Conservation (phyloP, 2,329 filamentous ascomycete genomes). For the Verticillium albo-atrum region DNA sequence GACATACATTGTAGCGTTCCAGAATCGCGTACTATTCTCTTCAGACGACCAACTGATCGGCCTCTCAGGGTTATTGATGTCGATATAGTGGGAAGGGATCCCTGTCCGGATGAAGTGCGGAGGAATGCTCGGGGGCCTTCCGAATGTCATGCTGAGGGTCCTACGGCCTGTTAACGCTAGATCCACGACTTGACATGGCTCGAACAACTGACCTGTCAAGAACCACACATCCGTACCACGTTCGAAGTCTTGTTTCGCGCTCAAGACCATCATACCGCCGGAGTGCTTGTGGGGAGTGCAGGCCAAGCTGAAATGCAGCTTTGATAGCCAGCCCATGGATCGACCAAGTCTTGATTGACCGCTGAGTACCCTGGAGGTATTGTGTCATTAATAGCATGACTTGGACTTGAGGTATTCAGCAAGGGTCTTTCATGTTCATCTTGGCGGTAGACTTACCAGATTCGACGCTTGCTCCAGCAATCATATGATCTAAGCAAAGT, state of each 20-base stretch:
- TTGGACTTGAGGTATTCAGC: slow-evolving; percentile 30
- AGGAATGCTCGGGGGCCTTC: slow-evolving; percentile 40
- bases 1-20: slow-evolving; percentile 26
- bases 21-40: slow-evolving; percentile 19
- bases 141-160: slow-evolving; percentile 47
- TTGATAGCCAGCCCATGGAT: slow-evolving; percentile 48
- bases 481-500: slow-evolving; percentile 36
- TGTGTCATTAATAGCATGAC: slow-evolving; percentile 43
- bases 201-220: slow-evolving; percentile 32
- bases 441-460: slow-evolving; percentile 21
- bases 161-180: slow-evolving; percentile 14
- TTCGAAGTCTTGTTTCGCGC: slow-evolving; percentile 40
- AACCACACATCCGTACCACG: slow-evolving; percentile 45
- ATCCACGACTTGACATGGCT: background rate
- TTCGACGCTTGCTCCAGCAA: slow-evolving; percentile 38
- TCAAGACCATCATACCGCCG: slow-evolving; percentile 32
- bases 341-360: slow-evolving; percentile 48
- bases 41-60: background rate
- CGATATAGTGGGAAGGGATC: slow-evolving; percentile 22
- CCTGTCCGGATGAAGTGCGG: slow-evolving; percentile 33
- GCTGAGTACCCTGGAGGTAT: slow-evolving; percentile 50
- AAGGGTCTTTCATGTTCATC: background rate
- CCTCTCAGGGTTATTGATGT: background rate
- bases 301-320: slow-evolving; percentile 44
- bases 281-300: slow-evolving; percentile 38